Evolutionary conservation across 768 basidiomycete species (phyloP).

Genomic region (Kwoniella shandongensis): DNA sequence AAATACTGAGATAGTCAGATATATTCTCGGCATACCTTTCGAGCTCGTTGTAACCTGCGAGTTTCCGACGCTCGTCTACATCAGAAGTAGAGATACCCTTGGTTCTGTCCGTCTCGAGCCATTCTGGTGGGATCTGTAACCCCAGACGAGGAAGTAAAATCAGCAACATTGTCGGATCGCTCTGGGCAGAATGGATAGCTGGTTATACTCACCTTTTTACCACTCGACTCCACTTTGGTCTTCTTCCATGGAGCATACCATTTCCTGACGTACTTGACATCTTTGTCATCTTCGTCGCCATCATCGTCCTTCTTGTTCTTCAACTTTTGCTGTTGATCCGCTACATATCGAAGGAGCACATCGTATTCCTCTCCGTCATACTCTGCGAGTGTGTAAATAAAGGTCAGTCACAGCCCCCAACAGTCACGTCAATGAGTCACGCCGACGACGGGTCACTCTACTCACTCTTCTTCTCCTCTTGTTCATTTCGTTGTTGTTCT

Average conservation of each 20-base stretch:
- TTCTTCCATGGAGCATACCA: slow-evolving; percentile 60
- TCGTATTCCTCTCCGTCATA: slow-evolving; percentile 55
- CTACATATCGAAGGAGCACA: slow-evolving; percentile 54
- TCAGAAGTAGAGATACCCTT: slow-evolving; percentile 55
- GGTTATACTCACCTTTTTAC: slow-evolving; percentile 48
- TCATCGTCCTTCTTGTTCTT: slow-evolving; percentile 41
- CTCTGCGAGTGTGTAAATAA: slow-evolving; percentile 14
- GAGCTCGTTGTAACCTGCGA: slow-evolving; percentile 58
- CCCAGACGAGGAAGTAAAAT: background rate
- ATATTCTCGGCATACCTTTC: slow-evolving; percentile 55
- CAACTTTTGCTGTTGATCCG: slow-evolving; percentile 45
- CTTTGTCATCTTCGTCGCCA: slow-evolving; percentile 52
- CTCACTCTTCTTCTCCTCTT: slow-evolving; percentile 42
- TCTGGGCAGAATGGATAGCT: too few relatives aligned
- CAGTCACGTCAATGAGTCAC: background rate
- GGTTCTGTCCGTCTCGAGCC: slow-evolving; percentile 56
- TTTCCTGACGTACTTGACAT: slow-evolving; percentile 47
- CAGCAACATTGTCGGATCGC: too few relatives aligned
- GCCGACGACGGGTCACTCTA: background rate
- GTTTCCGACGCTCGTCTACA: slow-evolving; percentile 50
- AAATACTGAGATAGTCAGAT: background rate
- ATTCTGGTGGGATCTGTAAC: slow-evolving; percentile 53
- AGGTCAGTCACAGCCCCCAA: background rate
- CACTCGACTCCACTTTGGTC: slow-evolving; percentile 41
- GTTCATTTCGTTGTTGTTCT: slow-evolving; percentile 29